phyloP scores from a whole-genome alignment of 495 filamentous ascomycete genomes.

The Penicillium samsonianum region DNA sequence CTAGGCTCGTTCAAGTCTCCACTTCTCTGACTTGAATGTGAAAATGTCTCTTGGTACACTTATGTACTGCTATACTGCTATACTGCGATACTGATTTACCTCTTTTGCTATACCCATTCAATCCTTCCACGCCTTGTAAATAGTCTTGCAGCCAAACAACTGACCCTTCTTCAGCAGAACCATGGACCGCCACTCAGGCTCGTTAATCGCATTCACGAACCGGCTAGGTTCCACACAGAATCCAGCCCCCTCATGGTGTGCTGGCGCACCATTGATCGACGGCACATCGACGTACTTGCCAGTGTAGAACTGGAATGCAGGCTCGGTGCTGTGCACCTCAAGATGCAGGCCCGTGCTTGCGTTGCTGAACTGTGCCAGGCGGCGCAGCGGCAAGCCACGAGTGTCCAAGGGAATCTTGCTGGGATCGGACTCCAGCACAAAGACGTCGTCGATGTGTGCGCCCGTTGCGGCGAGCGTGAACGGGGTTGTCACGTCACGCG shows the following conservation, averaged over 20 bases:
- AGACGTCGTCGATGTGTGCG: conserved; percentile 87
- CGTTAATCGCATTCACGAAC: conserved; percentile 85
- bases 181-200: conserved; percentile 73
- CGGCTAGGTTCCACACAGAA: conserved; percentile 92
- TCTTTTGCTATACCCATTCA: conserved; percentile 4
- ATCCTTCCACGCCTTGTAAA: conserved; percentile 79
- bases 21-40: background rate
- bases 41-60: background rate
- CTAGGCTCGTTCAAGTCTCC: background rate
- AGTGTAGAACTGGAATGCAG: conserved; percentile 95
- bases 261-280: conserved; percentile 61
- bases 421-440: conserved; percentile 69
- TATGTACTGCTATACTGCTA: background rate
- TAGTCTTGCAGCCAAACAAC: conserved; percentile 73
- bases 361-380: conserved; percentile 68
- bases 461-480: conserved; percentile 68
- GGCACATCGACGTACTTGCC: conserved; percentile 82
- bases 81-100: too few species aligned
- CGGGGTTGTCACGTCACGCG: conserved; percentile 51
- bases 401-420: conserved; percentile 74
- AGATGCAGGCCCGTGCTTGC: conserved; percentile 72
- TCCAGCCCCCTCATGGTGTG: conserved; percentile 64
- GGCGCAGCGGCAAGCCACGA: conserved; percentile 60
- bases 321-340: conserved; percentile 85
- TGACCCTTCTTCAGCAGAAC: conserved; percentile 77